These are phyloP conservation scores for Saxophila tyrrhenica DNA, from an alignment of 495 filamentous ascomycete genomes.

Conservation along the genomic window DNA sequence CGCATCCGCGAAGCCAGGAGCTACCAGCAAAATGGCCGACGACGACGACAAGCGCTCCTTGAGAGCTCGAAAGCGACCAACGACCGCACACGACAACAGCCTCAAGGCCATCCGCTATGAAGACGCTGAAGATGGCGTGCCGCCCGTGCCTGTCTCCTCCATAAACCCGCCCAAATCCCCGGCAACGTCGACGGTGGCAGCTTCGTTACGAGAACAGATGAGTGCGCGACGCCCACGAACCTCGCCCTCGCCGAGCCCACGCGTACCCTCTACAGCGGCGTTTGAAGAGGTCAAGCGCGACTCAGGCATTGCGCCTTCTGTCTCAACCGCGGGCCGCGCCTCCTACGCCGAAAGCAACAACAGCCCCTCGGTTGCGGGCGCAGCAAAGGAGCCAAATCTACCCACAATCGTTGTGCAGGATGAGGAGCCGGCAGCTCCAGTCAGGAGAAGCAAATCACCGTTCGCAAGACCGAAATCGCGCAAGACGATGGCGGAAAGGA, in stretches of 20 bases:
- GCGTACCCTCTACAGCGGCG: neutral
- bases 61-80: neutral
- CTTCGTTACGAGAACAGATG: constrained; percentile 1
- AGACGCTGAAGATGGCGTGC: constrained; percentile 8
- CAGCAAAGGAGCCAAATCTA: constrained; percentile 18
- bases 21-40: neutral
- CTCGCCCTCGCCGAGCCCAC: neutral
- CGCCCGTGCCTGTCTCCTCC: constrained; percentile 6
- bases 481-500: neutral
- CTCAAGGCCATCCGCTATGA: constrained; percentile 16
- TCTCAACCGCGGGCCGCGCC: constrained; percentile 4
- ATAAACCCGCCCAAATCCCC: constrained; percentile 3
- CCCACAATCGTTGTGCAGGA: constrained; percentile 32
- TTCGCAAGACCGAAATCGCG: constrained; percentile 2
- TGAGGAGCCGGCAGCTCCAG: constrained; percentile 3
- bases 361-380: constrained; percentile 3
- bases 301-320: constrained; percentile 20
- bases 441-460: constrained; percentile 7
- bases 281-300: constrained; percentile 20
- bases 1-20: neutral
- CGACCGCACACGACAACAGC: neutral
- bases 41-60: neutral
- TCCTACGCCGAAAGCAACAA: constrained; percentile 9
- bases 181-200: neutral
- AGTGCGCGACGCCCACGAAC: neutral